Evolutionary conservation across 2,329 filamentous ascomycete genomes (phyloP), one percentile per base, ranked within the genome.

Genomic region (Fusarium sp.): DNA sequence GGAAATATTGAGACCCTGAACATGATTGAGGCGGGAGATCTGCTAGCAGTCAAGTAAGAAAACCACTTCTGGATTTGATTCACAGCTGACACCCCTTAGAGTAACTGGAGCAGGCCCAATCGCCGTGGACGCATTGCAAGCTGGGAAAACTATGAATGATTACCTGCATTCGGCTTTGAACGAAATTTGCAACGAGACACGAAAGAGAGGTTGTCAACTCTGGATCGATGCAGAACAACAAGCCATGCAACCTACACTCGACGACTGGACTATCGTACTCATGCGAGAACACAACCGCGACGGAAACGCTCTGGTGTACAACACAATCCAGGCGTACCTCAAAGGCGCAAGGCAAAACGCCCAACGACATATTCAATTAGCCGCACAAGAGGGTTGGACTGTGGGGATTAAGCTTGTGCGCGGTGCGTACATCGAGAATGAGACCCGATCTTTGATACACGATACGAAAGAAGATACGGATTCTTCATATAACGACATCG

Each of bases 271-370:
- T 1, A 69, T 81, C 3, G 70, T 72, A 0, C 52, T 80, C 2
- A 80, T 79, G 78, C 74, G 74, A 3, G 67, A 76, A 40, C 79
- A 76, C 70, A 83, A 83, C 65, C 73, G 73, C 0, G 65, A 78
- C 9, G 71, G 71, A 1, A 48, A 68, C 1, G 78, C 68, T 1
- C 56, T 80, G 2, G 52, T 81, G 11, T 81, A 78, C 61, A 86
- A 81, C 66, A 88, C 86, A 0, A 87, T 87, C 67, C 86, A 88
- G 60, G 83, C 81, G 47, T 88, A 88, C 65, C 79, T 88, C 7
- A 84, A 84, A 72, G 75, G 76, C 19, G 83, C 82, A 1, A 77
- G 80, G 1, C 71, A 65, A 5, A 79, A 78, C 9, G 70, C 86
- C 1, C 76, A 79, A 2, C 57, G 72, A 12, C 84, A 87, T 62